Conservation (phyloP, 768 basidiomycete species). For the Rhodotorula paludigena region DNA sequence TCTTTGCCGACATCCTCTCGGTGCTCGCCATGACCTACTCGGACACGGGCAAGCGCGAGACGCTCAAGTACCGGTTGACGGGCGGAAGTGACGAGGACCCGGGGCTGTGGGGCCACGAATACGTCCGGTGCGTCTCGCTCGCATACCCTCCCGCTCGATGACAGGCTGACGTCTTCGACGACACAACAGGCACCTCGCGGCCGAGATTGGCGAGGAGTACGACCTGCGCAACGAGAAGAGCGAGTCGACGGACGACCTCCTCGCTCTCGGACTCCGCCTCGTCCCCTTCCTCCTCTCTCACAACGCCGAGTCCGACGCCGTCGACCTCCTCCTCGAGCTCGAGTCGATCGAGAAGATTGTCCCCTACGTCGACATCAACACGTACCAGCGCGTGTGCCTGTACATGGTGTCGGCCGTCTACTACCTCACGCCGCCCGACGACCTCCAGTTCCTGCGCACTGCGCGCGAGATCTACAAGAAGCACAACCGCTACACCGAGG, state of each 20-base stretch:
- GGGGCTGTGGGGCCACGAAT: conserved; percentile 98
- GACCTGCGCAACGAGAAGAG: conserved; percentile 61
- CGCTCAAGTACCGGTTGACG: conserved; percentile 84
- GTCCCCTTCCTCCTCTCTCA: conserved; percentile 83
- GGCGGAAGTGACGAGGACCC: conserved; percentile 61
- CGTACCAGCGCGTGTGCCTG: conserved; percentile 79
- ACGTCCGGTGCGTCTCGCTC: conserved; percentile 56
- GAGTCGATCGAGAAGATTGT: conserved; percentile 78
- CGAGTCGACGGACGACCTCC: conserved; percentile 59
- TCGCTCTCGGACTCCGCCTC: conserved; percentile 71
- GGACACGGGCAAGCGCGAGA: conserved; percentile 92
- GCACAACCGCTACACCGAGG: conserved; percentile 83
- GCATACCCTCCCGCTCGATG: background rate
- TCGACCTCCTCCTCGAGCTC: conserved; percentile 87
- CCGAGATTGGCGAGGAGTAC: conserved; percentile 93
- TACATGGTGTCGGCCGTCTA: conserved; percentile 95
- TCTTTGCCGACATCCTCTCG: conserved; percentile 94
- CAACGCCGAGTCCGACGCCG: conserved; percentile 97
- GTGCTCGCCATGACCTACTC: conserved; percentile 99
- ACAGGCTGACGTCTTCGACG: background rate
- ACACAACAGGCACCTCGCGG: conserved; percentile 65
- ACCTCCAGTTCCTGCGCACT: conserved; percentile 77
- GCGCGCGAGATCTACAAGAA: conserved; percentile 84
- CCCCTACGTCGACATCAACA: conserved; percentile 76
- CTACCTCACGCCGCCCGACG: conserved; percentile 87